Conservation (phyloP, 805 yeast species). For the Yarrowia keelungensis region DNA sequence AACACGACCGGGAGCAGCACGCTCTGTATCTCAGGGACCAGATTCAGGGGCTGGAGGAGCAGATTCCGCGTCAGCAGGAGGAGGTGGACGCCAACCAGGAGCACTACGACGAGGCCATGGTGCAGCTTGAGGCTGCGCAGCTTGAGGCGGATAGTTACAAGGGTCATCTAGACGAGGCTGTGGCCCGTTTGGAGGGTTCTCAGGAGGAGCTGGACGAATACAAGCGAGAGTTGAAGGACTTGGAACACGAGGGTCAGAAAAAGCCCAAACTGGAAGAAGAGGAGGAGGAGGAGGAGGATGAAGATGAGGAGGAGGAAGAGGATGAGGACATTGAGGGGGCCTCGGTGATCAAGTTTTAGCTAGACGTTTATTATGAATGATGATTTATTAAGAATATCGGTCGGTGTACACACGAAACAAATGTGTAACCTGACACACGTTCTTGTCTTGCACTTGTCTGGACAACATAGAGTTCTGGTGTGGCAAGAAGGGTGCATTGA, state of each 20-base stretch:
- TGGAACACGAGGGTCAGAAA: not conserved
- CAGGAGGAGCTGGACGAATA: constrained; percentile 19
- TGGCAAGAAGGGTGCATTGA: constrained; percentile 5
- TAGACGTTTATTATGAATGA: not conserved
- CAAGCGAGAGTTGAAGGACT: not conserved
- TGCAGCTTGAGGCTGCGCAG: not conserved
- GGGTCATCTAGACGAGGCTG: constrained; percentile 6
- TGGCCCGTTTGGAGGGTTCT: constrained; percentile 6
- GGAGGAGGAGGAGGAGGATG: not conserved
- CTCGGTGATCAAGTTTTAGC: constrained; percentile 17
- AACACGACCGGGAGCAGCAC: constrained; percentile 26
- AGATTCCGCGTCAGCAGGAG: not conserved
- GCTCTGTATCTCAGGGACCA: constrained; percentile 16
- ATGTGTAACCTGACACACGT: too few relatives aligned
- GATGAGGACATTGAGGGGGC: constrained; percentile 19
- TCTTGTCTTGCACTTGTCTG: too few relatives aligned
- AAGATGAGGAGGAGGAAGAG: not conserved
- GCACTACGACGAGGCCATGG: not conserved
- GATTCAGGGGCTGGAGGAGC: constrained; percentile 1
- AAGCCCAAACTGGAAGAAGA: not conserved
- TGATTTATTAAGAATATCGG: too few relatives aligned
- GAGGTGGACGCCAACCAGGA: constrained; percentile 19
- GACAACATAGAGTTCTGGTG: not conserved
- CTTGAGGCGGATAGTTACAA: not conserved
- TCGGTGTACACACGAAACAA: too few relatives aligned